These are phyloP conservation scores for Chalciporus piperatoides DNA, from an alignment of 1,284 basidiomycete species.

Conservation along the genomic window DNA sequence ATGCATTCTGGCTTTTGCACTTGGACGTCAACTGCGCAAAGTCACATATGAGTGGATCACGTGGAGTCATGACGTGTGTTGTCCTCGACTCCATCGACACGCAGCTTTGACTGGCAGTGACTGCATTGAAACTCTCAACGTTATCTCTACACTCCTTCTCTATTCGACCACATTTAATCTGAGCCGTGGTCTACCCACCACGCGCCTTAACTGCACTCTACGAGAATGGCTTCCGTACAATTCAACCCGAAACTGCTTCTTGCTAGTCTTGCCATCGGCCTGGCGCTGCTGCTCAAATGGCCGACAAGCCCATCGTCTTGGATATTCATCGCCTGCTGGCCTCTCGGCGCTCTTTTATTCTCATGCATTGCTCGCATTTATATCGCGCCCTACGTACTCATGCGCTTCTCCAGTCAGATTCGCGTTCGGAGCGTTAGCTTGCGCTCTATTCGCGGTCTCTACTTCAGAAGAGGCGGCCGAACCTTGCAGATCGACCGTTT, in stretches of 20 bases:
- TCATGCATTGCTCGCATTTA: conserved; percentile 60
- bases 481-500: conserved; percentile 64
- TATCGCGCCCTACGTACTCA: conserved; percentile 59
- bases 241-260: conserved; percentile 13
- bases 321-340: conserved; percentile 30
- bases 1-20: conserved; percentile 3
- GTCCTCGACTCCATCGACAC: no score
- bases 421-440: conserved; percentile 68
- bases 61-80: background rate
- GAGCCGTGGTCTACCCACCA: background rate
- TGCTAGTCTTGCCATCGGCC: conserved; percentile 12
- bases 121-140: no score
- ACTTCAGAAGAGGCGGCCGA: conserved; percentile 51
- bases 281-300: conserved; percentile 22
- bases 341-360: conserved; percentile 43
- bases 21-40: background rate
- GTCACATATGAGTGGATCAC: background rate
- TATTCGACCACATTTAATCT: background rate
- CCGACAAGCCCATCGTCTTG: conserved; percentile 27
- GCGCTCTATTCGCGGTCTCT: conserved; percentile 71
- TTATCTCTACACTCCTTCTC: conserved; percentile 1
- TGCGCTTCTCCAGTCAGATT: conserved; percentile 55
- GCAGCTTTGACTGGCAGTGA: no score
- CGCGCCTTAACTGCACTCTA: background rate
- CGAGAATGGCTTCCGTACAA: conserved; percentile 12